These are phyloP conservation scores for Taphrina wiesneri DNA, from an alignment of 1,139 yeast species.

Conservation along the genomic window DNA sequence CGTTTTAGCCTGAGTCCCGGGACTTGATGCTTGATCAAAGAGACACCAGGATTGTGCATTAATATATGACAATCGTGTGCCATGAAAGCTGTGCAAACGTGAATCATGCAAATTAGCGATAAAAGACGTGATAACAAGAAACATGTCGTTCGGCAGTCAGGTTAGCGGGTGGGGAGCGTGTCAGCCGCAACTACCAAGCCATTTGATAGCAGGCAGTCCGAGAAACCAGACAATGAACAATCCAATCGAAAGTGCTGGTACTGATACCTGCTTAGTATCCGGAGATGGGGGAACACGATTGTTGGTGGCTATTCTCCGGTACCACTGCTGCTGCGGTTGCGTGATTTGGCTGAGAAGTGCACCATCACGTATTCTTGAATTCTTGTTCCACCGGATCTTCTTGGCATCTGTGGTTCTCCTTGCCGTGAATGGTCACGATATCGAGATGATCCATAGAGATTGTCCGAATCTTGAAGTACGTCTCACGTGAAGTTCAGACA, in stretches of 20 bases:
- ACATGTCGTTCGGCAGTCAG: not conserved
- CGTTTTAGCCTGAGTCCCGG: not conserved
- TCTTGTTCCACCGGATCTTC: no score
- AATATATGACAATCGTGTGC: not conserved
- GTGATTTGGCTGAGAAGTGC: slow-evolving; percentile 4
- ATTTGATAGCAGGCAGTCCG: not conserved
- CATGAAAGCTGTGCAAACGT: not conserved
- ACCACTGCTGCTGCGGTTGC: not conserved
- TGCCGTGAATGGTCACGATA: no score
- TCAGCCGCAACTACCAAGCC: not conserved
- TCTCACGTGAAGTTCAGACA: no score
- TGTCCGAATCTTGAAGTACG: no score
- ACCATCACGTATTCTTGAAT: no score
- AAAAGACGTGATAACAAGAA: not conserved
- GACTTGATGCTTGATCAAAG: not conserved
- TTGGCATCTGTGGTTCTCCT: no score
- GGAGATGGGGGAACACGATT: no score
- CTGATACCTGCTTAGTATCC: no score
- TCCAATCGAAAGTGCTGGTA: no score
- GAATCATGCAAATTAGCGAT: not conserved
- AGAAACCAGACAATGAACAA: no score
- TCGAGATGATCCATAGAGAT: no score
- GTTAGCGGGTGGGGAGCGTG: not conserved
- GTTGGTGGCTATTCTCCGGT: not conserved
- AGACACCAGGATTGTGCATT: not conserved